Base-by-base conservation (phyloP, 164 flowering plant genomes). In the Litsea cubeba region DNA sequence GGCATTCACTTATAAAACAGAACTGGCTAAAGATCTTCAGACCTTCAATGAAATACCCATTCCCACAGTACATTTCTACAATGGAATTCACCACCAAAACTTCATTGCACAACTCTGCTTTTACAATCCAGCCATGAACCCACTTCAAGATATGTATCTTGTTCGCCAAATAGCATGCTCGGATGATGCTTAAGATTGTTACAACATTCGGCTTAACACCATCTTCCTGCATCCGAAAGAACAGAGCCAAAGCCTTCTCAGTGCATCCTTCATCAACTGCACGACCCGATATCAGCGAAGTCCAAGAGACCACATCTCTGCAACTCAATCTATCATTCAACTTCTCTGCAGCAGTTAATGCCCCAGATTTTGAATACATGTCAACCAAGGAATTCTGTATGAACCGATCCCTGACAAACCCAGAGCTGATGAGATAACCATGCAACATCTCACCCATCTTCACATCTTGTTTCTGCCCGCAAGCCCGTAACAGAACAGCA, bases 301-400 rank as follows among this genome's bases (percentile, higher is more conserved):
- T 81, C 83, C 81, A 81, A 57, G 83, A 78, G 12, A 78, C 77
- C 50, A 78, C 83, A 70, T 76, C 76, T 72, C 74, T 80, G 35
- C 66, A 73, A 71, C 66, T 72, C 67, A 57, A 58, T 26, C 66
- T 54, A 12, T 66, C 69, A 3, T 74, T 51, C 50, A 77, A 17
- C 30, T 62, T 71, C 57, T 62, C 74, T 0, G 80, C 80, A 68
- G 71, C 51, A 2, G 23, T 28, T 40, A 71, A 18, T 2, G 23
- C 28, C 51, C 80, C 78, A 64, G 65, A 80, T 69, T 75, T 80
- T 8, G 71, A 64, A 32, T 77, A 80, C 23, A 72, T 68, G 54
- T 71, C 73, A 5, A 74, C 69, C 51, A 80, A 22, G 68, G 78
- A 67, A 57, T 74, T 77, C 50, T 62, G 66, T 69, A 80, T 35